A percentile compares a stretch with the other conserved stretches of the same genome.
phyloP scores from a whole-genome alignment of 805 yeast genomes.

The Schwanniomyces vanrijiae region DNA sequence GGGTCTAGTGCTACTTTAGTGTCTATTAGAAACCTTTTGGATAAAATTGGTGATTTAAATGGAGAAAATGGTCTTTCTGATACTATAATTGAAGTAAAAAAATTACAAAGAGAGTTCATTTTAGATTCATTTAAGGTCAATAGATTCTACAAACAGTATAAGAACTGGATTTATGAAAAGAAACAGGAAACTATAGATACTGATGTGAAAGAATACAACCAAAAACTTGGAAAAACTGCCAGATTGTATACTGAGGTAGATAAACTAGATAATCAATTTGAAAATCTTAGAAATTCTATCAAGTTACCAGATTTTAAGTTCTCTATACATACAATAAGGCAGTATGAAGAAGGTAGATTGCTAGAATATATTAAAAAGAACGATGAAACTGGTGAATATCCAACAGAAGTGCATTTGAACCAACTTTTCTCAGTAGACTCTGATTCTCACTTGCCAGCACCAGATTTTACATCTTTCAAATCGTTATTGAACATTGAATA shows the following conservation, averaged over 20 bases:
- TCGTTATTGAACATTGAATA: slow-evolving; percentile 33
- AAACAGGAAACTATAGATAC: slow-evolving; percentile 18
- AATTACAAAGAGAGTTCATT: slow-evolving; percentile 18
- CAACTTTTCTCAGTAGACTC: slow-evolving; percentile 30
- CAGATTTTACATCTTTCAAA: slow-evolving; percentile 28
- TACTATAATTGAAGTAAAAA: slow-evolving; percentile 3
- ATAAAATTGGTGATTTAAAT: slow-evolving; percentile 5
- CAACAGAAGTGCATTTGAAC: slow-evolving; percentile 10
- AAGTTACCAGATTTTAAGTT: slow-evolving; percentile 27
- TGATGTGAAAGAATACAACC: slow-evolving; percentile 30
- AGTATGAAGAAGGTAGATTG: slow-evolving; percentile 21
- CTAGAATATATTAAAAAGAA: slow-evolving; percentile 12
- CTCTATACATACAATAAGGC: slow-evolving; percentile 26
- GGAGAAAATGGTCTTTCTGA: slow-evolving; percentile 3
- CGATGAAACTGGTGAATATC: slow-evolving; percentile 13
- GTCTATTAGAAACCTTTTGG: slow-evolving; percentile 13
- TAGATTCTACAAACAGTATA: slow-evolving; percentile 28
- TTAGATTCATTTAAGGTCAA: slow-evolving; percentile 37
- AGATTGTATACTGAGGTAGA: slow-evolving; percentile 25
- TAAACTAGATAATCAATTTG: slow-evolving; percentile 20
- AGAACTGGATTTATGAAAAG: slow-evolving; percentile 25
- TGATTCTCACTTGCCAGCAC: slow-evolving; percentile 21
- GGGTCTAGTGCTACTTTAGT: slow-evolving; percentile 7
- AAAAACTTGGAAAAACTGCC: slow-evolving; percentile 26
- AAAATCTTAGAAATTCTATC: slow-evolving; percentile 18